Conservation (phyloP, 23 red algal species). For the Agarophyton chilense region DNA sequence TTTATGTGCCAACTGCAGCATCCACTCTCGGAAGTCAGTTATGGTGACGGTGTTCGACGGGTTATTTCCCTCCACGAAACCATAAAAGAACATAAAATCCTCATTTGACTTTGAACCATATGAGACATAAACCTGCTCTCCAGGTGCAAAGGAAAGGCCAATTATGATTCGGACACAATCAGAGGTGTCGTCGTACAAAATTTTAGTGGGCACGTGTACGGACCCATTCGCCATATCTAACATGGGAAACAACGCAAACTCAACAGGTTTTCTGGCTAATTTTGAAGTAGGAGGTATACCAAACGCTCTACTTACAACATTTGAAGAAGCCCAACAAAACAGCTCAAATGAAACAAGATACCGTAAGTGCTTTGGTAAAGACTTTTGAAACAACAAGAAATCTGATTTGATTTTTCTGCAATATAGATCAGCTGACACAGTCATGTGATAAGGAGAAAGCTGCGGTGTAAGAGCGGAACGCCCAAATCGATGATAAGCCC, state of each 20-base stretch:
- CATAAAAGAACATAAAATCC: constrained; percentile 80
- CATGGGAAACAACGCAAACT: constrained; percentile 64
- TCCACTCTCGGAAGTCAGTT: constrained; percentile 62
- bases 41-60: constrained; percentile 60
- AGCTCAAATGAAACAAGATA: constrained; percentile 15
- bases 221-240: constrained; percentile 71
- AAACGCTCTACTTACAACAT: constrained; percentile 55
- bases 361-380: constrained; percentile 10
- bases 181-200: constrained; percentile 12
- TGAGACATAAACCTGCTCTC: constrained; percentile 76
- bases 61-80: constrained; percentile 78
- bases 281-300: background rate
- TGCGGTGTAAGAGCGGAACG: background rate
- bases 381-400: constrained; percentile 6
- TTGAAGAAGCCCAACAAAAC: constrained; percentile 57
- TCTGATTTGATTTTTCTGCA: constrained; percentile 14
- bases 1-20: constrained; percentile 8
- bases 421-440: constrained; percentile 12
- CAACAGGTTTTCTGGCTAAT: background rate
- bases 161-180: constrained; percentile 11
- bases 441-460: constrained; percentile 38
- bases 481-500: constrained; percentile 36
- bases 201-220: constrained; percentile 25
- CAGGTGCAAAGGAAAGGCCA: constrained; percentile 2
- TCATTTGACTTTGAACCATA: constrained; percentile 82